Evolutionary conservation across 2,329 filamentous ascomycete species (phyloP).

Genomic region (Fusarium sp.): DNA sequence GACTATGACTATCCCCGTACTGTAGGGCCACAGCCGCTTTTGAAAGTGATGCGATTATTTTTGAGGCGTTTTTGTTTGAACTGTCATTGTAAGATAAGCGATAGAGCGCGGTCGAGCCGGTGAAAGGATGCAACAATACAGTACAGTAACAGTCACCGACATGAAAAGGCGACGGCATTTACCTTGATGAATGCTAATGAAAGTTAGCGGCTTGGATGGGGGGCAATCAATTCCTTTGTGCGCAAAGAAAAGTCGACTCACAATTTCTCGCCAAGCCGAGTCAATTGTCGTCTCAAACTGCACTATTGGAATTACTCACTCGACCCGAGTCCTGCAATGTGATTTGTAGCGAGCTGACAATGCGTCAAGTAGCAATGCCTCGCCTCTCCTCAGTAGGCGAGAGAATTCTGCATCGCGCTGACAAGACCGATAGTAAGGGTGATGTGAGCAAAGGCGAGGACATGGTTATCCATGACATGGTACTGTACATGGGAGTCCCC

Average conservation of each 20-base stretch:
- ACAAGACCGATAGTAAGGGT: conserved; percentile 35
- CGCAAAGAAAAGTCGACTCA: conserved; percentile 10
- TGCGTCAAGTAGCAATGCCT: conserved; percentile 31
- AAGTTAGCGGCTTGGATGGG: conserved; percentile 6
- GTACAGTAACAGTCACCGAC: not conserved
- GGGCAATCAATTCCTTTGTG: conserved; percentile 5
- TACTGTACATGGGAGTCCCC: conserved; percentile 8
- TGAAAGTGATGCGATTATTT: conserved; percentile 1
- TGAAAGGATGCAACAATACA: conserved; percentile 13
- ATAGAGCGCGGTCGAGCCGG: conserved; percentile 7
- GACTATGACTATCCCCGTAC: not conserved
- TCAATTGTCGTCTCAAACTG: conserved; percentile 6
- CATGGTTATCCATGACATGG: conserved; percentile 4
- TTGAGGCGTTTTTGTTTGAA: conserved; percentile 20
- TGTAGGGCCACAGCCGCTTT: conserved; percentile 28
- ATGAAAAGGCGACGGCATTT: conserved; percentile 11
- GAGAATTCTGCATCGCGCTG: conserved; percentile 29
- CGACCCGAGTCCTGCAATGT: conserved; percentile 4
- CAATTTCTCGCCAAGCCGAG: conserved; percentile 8
- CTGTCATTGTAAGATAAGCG: conserved; percentile 33
- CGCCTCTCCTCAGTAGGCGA: conserved; percentile 3
- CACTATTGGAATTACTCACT: not conserved
- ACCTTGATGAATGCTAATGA: conserved; percentile 1
- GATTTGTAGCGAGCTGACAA: conserved; percentile 36
- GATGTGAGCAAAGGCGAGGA: conserved; percentile 34